Evolutionary conservation across 331 rosid species (phyloP).

Genomic region (Saraca asoca): DNA sequence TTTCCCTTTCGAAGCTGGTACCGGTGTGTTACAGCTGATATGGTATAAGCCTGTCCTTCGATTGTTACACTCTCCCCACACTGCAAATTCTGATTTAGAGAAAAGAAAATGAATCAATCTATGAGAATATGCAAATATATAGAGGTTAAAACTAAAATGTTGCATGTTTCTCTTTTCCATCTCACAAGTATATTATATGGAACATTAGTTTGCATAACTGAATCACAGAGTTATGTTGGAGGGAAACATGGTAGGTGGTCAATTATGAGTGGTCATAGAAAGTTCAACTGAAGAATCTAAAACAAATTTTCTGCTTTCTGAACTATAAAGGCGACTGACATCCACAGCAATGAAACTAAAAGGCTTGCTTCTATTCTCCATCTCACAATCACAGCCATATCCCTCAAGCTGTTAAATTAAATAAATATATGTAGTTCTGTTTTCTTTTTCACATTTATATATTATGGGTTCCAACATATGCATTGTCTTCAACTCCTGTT

Average conservation of each 20-base stretch:
- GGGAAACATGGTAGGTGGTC: conserved; percentile 46
- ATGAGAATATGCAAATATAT: conserved; percentile 17
- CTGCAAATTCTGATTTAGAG: conserved; percentile 72
- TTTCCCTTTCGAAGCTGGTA: conserved; percentile 94
- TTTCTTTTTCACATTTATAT: conserved; percentile 8
- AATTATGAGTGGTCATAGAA: conserved; percentile 35
- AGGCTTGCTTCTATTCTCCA: conserved; percentile 35
- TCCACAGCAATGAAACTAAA: conserved; percentile 33
- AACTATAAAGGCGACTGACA: conserved; percentile 30
- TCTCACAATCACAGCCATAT: conserved; percentile 36
- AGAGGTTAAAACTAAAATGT: conserved; percentile 23
- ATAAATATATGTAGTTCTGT: conserved; percentile 4
- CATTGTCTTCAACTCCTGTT: conserved; percentile 39
- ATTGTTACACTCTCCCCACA: conserved; percentile 93
- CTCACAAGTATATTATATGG: conserved; percentile 38
- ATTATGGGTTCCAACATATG: conserved; percentile 34
- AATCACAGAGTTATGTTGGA: conserved; percentile 36
- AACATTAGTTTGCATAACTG: conserved; percentile 43
- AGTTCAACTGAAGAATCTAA: conserved; percentile 33
- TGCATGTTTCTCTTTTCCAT: conserved; percentile 38
- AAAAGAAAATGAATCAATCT: conserved; percentile 19
- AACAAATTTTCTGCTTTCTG: conserved; percentile 30
- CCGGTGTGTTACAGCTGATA: conserved; percentile 83
- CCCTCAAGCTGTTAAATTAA: conserved; percentile 18
- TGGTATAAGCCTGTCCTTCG: conserved; percentile 86